These are phyloP conservation scores for Leishmania gerbilli DNA, from an alignment of 208 protist species.

Conservation along the genomic window DNA sequence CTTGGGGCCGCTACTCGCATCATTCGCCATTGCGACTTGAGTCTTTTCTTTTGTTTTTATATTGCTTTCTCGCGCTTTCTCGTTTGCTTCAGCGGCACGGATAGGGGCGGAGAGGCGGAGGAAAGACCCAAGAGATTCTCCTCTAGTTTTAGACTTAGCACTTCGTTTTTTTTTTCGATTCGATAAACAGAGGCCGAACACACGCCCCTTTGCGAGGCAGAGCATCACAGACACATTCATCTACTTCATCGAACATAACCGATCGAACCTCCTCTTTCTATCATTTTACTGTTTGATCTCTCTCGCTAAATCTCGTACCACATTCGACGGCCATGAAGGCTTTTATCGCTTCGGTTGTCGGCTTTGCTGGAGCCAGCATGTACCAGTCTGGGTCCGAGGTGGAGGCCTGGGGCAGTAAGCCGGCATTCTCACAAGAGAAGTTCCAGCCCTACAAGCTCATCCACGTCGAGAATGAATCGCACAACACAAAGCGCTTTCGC, in stretches of 20 bases:
- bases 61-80: no score
- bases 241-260: neutral
- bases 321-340: constrained; percentile 41
- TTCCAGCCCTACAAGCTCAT: constrained; percentile 67
- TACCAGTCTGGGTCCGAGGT: constrained; percentile 33
- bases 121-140: neutral
- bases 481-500: constrained; percentile 71
- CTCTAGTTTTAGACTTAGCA: neutral
- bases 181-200: neutral
- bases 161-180: neutral
- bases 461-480: constrained; percentile 48
- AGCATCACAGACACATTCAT: neutral
- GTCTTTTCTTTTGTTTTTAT: neutral
- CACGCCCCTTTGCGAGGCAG: neutral
- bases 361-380: constrained; percentile 34
- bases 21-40: neutral
- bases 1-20: neutral
- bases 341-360: constrained; percentile 34
- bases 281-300: neutral
- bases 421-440: constrained; percentile 61
- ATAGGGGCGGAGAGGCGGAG: neutral
- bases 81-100: no score
- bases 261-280: neutral
- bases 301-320: neutral
- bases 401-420: constrained; percentile 33